Evolutionary conservation across 1,284 basidiomycete genomes (phyloP), one percentile per base, ranked within the genome.

Genomic region (Leccinum pallidistipes): DNA sequence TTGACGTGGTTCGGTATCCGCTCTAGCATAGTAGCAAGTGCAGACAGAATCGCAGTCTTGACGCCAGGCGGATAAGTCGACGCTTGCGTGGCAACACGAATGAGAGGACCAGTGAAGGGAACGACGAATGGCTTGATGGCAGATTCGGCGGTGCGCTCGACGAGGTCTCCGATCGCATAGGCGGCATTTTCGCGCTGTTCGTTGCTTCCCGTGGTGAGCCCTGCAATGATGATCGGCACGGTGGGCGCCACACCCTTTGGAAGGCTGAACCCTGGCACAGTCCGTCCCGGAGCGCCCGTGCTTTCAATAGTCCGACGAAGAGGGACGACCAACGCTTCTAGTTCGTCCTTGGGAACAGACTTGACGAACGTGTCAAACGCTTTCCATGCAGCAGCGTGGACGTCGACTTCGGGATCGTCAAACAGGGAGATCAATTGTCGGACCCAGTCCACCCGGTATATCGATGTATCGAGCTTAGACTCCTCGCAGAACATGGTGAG

Each of bases 371-470:
- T 83, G 58, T 98, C 95, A 51, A 99, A 81, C 0, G 95, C 89
- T 47, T 82, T 80, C 87, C 91, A 93, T 1, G 96, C 94, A 0
- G 91, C 89, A 2, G 86, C 88, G 68, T 97, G 89, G 5, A 98
- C 94, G 0, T 79, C 74, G 2, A 86, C 80, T 63, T 88, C 83
- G 7, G 80, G 77, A 71, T 98, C 97, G 68, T 97, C 96, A 62
- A 98, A 82, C 4, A 94, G 79, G 0, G 93, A 86, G 3, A 99
- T 81, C 14, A 99, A 83, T 68, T 95, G 93, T n/a, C 96, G 89
- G 62, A 99, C 86, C 95, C 96, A 98, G 76, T 98, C 95, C 60
- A 95, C 81, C 16, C 92, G 86, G 76, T 98, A 99, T 16, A 94
- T 74, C 0, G 90, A 87, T 0, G 86, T 83, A 71, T 97, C 95